Percentiles rank a stretch among this genome's conserved stretches.
Conservation (phyloP, 495 filamentous ascomycete species). For the Cladorrhinum samala region DNA sequence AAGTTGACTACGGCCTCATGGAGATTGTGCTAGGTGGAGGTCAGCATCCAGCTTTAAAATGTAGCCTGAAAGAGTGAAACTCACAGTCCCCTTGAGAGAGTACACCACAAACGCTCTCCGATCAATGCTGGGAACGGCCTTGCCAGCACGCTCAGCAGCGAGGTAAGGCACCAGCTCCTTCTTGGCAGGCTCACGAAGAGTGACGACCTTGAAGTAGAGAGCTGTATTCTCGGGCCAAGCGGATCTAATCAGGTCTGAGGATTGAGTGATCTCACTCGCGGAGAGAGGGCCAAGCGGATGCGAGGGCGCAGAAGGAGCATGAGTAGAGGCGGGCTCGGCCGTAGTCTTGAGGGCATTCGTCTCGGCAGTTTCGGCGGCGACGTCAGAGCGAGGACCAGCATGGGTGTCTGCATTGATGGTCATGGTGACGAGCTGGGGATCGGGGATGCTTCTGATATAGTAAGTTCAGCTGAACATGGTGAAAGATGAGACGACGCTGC, state of each 20-base stretch:
- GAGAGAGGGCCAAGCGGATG: conserved; percentile 59
- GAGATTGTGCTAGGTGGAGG: conserved; percentile 48
- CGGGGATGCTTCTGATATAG: no score
- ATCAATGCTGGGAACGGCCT: conserved; percentile 31
- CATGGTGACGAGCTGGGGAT: neutral
- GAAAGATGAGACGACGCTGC: neutral
- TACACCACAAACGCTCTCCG: conserved; percentile 54
- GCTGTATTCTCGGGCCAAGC: conserved; percentile 46
- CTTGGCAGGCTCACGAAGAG: conserved; percentile 61
- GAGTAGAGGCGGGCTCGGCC: neutral
- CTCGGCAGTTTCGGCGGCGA: neutral
- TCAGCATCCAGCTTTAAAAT: neutral
- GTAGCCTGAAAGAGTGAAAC: conserved; percentile 2
- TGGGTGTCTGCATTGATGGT: neutral
- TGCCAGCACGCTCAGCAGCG: conserved; percentile 20
- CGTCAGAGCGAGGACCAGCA: neutral
- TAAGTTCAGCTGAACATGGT: neutral
- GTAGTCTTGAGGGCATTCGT: neutral
- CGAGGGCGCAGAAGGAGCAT: conserved; percentile 1
- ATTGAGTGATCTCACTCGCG: conserved; percentile 48
- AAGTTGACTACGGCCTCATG: conserved; percentile 62
- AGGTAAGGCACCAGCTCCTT: conserved; percentile 47
- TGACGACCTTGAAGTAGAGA: conserved; percentile 59
- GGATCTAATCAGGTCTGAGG: conserved; percentile 35
- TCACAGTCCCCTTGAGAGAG: conserved; percentile 57